Evolutionary conservation across 139 green algal species (phyloP).

Genomic region (Pseudopediastrum boryanum): DNA sequence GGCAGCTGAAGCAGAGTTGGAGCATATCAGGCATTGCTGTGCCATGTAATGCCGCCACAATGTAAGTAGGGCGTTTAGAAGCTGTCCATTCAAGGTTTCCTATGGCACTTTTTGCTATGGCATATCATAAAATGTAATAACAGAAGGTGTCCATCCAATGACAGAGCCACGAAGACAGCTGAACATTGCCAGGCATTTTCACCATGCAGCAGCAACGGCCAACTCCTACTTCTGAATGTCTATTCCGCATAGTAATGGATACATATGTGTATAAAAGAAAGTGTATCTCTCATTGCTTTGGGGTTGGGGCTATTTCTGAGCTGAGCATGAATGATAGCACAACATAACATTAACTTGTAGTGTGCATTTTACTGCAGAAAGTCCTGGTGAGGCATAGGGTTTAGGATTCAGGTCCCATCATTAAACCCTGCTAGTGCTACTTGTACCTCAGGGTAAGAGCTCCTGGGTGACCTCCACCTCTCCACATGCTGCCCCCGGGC

Average conservation of each 20-base stretch:
- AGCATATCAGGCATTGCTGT: too few relatives aligned
- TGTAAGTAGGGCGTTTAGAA: not conserved
- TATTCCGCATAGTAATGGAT: too few relatives aligned
- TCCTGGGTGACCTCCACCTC: slow-evolving; percentile 42
- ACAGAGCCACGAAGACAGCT: too few relatives aligned
- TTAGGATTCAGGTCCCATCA: not conserved
- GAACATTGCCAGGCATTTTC: too few relatives aligned
- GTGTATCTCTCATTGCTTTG: too few relatives aligned
- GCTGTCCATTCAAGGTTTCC: not conserved
- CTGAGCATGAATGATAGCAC: too few relatives aligned
- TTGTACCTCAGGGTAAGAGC: slow-evolving; percentile 44
- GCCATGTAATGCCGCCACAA: too few relatives aligned
- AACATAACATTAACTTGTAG: not conserved
- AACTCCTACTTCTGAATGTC: too few relatives aligned
- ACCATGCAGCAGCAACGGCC: too few relatives aligned
- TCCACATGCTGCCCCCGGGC: slow-evolving; percentile 50
- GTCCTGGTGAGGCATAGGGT: not conserved
- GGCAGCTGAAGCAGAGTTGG: too few relatives aligned
- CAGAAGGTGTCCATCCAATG: not conserved
- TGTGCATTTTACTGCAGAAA: not conserved
- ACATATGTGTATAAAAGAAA: too few relatives aligned
- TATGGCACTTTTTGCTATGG: not conserved
- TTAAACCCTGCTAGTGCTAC: not conserved
- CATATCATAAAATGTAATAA: not conserved
- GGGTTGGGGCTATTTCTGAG: too few relatives aligned